Evolutionary conservation across 2,329 filamentous ascomycete species (phyloP).

Genomic region (Hymenoscyphus infarciens): DNA sequence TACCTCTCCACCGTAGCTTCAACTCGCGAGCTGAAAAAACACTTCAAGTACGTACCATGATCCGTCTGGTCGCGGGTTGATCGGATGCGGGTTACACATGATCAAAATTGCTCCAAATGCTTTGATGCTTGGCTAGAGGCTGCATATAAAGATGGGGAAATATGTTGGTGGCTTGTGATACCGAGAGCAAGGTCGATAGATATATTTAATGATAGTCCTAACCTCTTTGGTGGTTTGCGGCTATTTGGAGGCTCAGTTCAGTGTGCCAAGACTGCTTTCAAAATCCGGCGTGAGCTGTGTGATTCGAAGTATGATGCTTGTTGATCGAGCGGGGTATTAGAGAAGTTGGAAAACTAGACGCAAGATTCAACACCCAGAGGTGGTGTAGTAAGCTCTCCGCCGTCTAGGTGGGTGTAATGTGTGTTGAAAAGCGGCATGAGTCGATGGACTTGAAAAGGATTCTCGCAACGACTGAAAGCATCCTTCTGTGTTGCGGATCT

Average conservation of each 20-base stretch:
- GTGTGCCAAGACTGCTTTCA: neutral
- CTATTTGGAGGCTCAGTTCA: slow-evolving; percentile 1
- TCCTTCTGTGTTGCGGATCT: neutral
- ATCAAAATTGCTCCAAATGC: slow-evolving; percentile 2
- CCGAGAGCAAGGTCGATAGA: neutral
- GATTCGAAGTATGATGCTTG: neutral
- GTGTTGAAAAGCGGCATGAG: neutral
- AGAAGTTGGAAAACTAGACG: neutral
- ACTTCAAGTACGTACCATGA: too few relatives aligned
- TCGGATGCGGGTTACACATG: slow-evolving; percentile 1
- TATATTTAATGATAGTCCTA: neutral
- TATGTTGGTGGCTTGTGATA: neutral
- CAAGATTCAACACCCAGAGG: neutral
- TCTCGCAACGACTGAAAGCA: neutral
- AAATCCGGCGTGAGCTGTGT: neutral
- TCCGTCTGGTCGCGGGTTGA: neutral
- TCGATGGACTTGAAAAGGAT: neutral
- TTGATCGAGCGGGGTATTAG: neutral
- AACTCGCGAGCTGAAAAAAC: neutral
- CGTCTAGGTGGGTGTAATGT: neutral
- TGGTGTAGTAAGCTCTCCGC: neutral
- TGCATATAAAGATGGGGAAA: slow-evolving; percentile 4
- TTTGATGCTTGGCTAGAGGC: neutral
- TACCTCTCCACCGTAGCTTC: neutral
- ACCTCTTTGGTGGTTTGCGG: neutral